Conservation (phyloP, 2,329 filamentous ascomycete species). For the Sclerotinia nivalis region DNA sequence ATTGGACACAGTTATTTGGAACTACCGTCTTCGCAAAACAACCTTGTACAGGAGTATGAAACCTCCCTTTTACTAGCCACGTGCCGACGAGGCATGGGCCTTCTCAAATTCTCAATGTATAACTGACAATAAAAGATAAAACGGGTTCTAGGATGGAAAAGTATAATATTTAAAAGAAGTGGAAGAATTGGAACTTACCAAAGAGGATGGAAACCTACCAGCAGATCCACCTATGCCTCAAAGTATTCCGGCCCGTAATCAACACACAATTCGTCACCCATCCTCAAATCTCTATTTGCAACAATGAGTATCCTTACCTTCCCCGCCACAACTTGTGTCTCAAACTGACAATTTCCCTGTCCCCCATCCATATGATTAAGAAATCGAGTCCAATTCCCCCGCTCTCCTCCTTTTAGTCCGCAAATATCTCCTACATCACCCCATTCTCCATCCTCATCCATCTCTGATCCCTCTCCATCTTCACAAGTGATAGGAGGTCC, state of each 20-base stretch:
- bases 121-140: neutral
- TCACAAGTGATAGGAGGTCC: neutral
- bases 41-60: too few species aligned
- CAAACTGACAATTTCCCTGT: neutral
- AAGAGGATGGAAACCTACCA: neutral
- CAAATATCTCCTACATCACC: neutral
- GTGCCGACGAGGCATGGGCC: neutral
- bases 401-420: neutral
- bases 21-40: too few species aligned
- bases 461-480: neutral
- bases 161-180: too few species aligned
- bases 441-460: neutral
- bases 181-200: neutral
- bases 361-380: neutral
- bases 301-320: neutral
- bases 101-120: neutral
- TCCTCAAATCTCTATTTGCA: neutral
- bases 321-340: neutral
- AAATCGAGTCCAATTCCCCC: neutral
- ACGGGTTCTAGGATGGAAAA: too few species aligned
- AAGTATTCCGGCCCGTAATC: neutral
- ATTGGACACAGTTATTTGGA: too few species aligned
- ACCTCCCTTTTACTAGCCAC: neutral
- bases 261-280: neutral
- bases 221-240: neutral